Conservation (phyloP, 192 early-diverging fungal genomes). For the Coemansia sp. region DNA sequence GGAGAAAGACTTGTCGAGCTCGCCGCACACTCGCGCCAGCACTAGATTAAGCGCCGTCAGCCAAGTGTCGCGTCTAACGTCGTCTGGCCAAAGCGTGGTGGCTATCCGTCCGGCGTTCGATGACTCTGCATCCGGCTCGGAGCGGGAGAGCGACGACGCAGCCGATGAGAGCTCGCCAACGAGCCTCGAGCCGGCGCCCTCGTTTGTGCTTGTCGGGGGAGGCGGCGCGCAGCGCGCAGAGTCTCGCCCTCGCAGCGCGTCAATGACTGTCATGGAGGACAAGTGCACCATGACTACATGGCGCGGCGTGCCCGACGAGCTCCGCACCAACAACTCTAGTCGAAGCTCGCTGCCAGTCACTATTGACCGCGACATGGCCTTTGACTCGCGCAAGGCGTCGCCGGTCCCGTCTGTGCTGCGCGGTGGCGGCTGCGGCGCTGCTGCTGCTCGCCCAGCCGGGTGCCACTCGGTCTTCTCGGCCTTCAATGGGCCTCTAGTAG, state of each 20-base stretch:
- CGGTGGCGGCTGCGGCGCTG: conserved; percentile 20
- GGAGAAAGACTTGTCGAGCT: neutral
- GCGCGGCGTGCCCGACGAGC: conserved; percentile 37
- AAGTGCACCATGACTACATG: conserved; percentile 44
- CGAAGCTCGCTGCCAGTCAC: conserved; percentile 3
- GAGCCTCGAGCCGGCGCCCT: conserved; percentile 19
- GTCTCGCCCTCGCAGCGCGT: conserved; percentile 28
- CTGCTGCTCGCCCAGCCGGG: neutral
- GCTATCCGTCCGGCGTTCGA: conserved; percentile 45
- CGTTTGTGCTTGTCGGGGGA: conserved; percentile 37
- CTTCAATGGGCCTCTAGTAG: conserved; percentile 44
- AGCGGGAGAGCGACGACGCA: conserved; percentile 2
- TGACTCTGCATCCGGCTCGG: conserved; percentile 10
- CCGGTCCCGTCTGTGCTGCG: conserved; percentile 31
- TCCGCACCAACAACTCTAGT: conserved; percentile 8
- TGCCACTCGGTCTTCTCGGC: conserved; percentile 21
- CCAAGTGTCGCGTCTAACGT: conserved; percentile 17
- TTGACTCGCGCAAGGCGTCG: conserved; percentile 9
- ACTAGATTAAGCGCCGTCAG: conserved; percentile 37
- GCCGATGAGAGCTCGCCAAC: conserved; percentile 17
- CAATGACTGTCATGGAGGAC: conserved; percentile 41
- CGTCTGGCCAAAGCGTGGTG: conserved; percentile 33
- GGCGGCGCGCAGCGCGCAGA: conserved; percentile 9
- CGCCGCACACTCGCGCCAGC: conserved; percentile 9
- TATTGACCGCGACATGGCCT: neutral